phyloP scores from a whole-genome alignment of 1,284 basidiomycete species.

The Megacollybia platyphylla region DNA sequence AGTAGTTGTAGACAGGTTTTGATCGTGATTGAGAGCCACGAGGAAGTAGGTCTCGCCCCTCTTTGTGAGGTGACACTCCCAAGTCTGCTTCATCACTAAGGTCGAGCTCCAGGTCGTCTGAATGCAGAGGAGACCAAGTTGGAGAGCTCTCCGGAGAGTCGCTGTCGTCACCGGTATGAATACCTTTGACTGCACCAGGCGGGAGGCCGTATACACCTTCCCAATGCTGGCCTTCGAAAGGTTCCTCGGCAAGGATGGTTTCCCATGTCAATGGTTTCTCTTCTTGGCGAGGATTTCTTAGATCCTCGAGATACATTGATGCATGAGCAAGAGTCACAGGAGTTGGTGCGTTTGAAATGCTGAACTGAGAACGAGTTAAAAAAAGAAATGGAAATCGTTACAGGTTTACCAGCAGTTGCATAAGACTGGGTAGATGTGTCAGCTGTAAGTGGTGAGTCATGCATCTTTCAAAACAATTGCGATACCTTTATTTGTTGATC shows the following conservation, averaged over 20 bases:
- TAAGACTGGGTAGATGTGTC: conserved; percentile 50
- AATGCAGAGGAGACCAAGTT: conserved; percentile 25
- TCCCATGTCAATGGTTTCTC: conserved; percentile 45
- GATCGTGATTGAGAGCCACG: background rate
- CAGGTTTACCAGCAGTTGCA: conserved; percentile 51
- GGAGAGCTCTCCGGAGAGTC: conserved; percentile 31
- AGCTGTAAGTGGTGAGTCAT: conserved; percentile 29
- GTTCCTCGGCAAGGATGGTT: conserved; percentile 65
- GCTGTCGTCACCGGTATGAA: conserved; percentile 16
- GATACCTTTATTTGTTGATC: conserved; percentile 53
- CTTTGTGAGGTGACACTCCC: conserved; percentile 5
- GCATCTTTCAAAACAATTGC: conserved; percentile 3
- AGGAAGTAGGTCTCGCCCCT: conserved; percentile 7
- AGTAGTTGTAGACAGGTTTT: conserved; percentile 18
- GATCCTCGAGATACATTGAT: conserved; percentile 31
- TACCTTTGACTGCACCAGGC: conserved; percentile 24
- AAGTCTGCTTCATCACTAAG: conserved; percentile 28
- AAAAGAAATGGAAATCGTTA: background rate
- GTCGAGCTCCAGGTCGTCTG: conserved; percentile 14
- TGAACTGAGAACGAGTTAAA: conserved; percentile 23
- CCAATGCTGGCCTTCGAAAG: conserved; percentile 72
- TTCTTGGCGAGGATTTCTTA: conserved; percentile 27
- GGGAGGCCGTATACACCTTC: conserved; percentile 50
- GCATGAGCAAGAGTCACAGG: conserved; percentile 34
- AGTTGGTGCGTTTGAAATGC: conserved; percentile 40